A percentile compares a stretch with the other conserved stretches of the same genome.
Conservation (phyloP, 768 basidiomycete genomes). For the Lactarius tabidus region DNA sequence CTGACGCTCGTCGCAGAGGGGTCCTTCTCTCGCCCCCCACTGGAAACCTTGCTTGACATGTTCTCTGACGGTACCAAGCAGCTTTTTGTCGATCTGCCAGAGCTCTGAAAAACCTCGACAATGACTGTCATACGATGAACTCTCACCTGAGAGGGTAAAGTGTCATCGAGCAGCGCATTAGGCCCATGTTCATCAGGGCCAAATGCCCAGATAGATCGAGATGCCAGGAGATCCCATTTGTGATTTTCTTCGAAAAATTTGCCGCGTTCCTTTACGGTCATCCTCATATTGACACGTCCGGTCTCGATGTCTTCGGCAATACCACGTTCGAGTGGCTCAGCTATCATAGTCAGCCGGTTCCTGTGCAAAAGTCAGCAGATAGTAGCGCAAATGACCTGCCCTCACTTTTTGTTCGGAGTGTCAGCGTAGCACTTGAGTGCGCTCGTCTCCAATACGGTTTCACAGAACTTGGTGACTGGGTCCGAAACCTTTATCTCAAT, state of each 20-base stretch:
- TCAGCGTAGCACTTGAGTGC: conserved; percentile 99
- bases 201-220: conserved; percentile 99
- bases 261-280: conserved; percentile 93
- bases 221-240: conserved; percentile 96
- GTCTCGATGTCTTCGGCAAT: conserved; percentile 96
- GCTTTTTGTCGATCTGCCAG: conserved; percentile 83
- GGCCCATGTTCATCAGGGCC: conserved; percentile 95
- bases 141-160: conserved; percentile 84
- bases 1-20: conserved; percentile 97
- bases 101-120: background rate
- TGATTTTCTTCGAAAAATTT: conserved; percentile 96
- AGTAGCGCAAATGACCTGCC: conserved; percentile 20
- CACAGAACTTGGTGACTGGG: conserved; percentile 96
- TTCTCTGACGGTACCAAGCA: conserved; percentile 85
- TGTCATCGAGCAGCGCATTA: conserved; percentile 93
- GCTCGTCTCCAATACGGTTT: conserved; percentile 96
- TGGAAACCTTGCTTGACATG: conserved; percentile 99
- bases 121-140: background rate
- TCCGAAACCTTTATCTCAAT: conserved; percentile 99
- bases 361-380: conserved; percentile 39
- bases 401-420: conserved; percentile 97
- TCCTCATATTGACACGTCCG: conserved; percentile 89
- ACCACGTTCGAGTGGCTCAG: conserved; percentile 93
- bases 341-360: conserved; percentile 98
- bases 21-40: conserved; percentile 97